phyloP scores from a whole-genome alignment of 2,329 filamentous ascomycete genomes.

The Colletotrichum shisoi region DNA sequence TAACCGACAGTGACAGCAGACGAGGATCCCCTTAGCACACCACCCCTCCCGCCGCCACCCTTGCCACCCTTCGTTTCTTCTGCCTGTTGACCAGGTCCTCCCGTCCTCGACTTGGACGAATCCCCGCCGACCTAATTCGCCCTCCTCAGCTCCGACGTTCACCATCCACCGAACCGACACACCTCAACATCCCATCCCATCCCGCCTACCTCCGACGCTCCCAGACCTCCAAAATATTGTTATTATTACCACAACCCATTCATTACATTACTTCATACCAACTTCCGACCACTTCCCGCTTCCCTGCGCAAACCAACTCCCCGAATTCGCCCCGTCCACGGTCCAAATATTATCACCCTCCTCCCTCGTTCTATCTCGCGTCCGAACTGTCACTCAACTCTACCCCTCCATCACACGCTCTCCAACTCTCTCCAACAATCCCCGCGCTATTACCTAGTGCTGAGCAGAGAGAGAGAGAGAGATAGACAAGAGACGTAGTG shows the following conservation, averaged over 20 bases:
- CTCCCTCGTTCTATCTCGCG: slow-evolving; percentile 4
- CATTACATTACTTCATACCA: slow-evolving; percentile 37
- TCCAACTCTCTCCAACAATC: too few species aligned
- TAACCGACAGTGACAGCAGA: too few species aligned
- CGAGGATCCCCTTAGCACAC: not conserved
- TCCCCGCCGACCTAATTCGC: slow-evolving; percentile 27
- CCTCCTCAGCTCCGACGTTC: slow-evolving; percentile 12
- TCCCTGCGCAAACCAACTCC: not conserved
- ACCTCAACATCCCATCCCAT: slow-evolving; percentile 5
- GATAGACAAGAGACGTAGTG: not conserved
- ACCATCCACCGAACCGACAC: slow-evolving; percentile 2
- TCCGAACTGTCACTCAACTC: not conserved
- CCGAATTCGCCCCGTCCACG: slow-evolving; percentile 4
- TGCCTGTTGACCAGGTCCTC: slow-evolving; percentile 38
- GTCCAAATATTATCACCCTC: slow-evolving; percentile 21
- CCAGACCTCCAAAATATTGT: slow-evolving; percentile 2
- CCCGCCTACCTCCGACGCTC: slow-evolving; percentile 19
- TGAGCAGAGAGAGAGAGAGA: not conserved
- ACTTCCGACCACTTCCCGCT: slow-evolving; percentile 16
- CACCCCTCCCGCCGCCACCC: slow-evolving; percentile 5
- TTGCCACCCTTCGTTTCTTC: slow-evolving; percentile 33
- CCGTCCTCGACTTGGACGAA: slow-evolving; percentile 19
- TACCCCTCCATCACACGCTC: not conserved
- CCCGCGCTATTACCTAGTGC: not conserved
- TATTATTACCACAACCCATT: slow-evolving; percentile 16